A percentile compares a stretch with the other conserved stretches of the same genome.
phyloP scores from a whole-genome alignment of 805 yeast species.

The Ogataea glucozyma region DNA sequence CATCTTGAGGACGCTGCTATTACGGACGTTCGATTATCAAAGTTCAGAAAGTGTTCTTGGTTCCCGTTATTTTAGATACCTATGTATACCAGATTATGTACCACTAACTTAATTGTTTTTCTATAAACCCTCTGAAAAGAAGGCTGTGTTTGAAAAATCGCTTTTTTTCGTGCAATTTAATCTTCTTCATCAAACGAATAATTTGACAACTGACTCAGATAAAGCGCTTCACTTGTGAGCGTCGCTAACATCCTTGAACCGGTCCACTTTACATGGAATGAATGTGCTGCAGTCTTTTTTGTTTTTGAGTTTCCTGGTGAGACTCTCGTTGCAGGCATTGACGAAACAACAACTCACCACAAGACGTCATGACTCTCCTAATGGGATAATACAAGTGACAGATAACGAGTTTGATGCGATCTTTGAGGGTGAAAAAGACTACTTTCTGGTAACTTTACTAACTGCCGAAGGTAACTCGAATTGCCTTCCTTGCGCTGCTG shows the following conservation, averaged over 20 bases:
- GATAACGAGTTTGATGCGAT: constrained; percentile 42
- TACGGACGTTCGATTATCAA: neutral
- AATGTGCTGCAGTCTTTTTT: too few relatives aligned
- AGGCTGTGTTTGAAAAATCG: too few relatives aligned
- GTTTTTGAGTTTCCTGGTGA: neutral
- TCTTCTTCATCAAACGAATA: too few relatives aligned
- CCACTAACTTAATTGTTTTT: too few relatives aligned
- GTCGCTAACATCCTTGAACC: too few relatives aligned
- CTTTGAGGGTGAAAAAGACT: constrained; percentile 50
- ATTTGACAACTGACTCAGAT: too few relatives aligned
- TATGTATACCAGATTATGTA: neutral
- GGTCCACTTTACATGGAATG: too few relatives aligned
- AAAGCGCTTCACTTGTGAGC: too few relatives aligned
- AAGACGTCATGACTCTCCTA: constrained; percentile 18
- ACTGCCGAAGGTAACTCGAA: constrained; percentile 43
- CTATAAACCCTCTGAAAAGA: too few relatives aligned
- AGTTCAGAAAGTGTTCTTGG: too few relatives aligned
- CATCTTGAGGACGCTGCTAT: neutral
- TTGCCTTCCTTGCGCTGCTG: constrained; percentile 49
- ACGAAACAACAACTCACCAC: constrained; percentile 18
- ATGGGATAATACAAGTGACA: constrained; percentile 44
- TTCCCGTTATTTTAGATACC: neutral
- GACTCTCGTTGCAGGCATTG: constrained; percentile 14
- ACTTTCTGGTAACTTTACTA: constrained; percentile 51
- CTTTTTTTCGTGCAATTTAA: too few relatives aligned